Evolutionary conservation across 2,329 filamentous ascomycete species (phyloP).

Genomic region (Alternaria longipes): DNA sequence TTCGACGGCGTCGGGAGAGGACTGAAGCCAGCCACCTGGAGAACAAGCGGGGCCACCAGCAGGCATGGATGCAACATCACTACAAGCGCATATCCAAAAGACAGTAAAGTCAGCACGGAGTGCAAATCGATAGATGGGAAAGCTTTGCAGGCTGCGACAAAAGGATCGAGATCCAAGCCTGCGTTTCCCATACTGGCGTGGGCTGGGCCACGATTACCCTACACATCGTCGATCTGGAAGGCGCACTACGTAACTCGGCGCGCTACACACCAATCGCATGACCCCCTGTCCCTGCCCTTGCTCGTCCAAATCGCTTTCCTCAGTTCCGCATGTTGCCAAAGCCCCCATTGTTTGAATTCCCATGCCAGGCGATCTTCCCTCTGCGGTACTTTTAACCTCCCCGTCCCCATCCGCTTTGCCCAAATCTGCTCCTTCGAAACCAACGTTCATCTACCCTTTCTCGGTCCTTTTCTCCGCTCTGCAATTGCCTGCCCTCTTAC

Average conservation of each 20-base stretch:
- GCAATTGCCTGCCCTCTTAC: background rate
- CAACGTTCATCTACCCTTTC: background rate
- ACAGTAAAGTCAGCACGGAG: background rate
- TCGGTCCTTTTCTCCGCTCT: background rate
- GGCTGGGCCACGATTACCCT: constrained; percentile 5
- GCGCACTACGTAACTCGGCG: constrained; percentile 14
- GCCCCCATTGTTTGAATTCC: constrained; percentile 20
- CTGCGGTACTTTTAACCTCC: constrained; percentile 8
- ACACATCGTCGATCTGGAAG: constrained; percentile 13
- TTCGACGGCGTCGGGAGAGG: too few relatives aligned
- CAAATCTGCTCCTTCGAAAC: background rate
- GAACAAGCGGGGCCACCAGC: too few relatives aligned
- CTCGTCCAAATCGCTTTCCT: constrained; percentile 17
- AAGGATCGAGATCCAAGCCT: background rate
- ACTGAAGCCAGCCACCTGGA: too few relatives aligned
- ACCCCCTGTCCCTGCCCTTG: background rate
- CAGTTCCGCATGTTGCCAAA: constrained; percentile 17
- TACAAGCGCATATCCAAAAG: background rate
- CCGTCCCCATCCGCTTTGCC: background rate
- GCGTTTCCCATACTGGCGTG: background rate
- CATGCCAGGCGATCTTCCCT: constrained; percentile 10
- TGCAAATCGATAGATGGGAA: background rate
- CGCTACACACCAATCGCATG: constrained; percentile 9
- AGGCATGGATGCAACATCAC: background rate
- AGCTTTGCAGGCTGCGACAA: background rate